phyloP scores from a whole-genome alignment of 2,329 filamentous ascomycete genomes.

The Cytospora schulzeri region DNA sequence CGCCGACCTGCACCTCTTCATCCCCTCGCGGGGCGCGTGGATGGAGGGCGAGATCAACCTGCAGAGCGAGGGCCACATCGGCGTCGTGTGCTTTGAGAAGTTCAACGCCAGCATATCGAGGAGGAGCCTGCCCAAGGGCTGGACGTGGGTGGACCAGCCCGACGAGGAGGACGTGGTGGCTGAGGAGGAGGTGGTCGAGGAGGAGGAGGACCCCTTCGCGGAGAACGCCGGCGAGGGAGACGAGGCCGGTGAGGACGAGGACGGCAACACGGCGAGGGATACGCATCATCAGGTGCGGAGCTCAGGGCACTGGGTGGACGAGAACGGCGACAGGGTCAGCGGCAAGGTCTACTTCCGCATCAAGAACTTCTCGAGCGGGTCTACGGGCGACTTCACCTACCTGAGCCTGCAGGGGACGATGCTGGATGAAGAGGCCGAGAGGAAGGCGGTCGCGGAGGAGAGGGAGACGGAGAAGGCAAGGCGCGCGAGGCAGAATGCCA shows the following conservation, averaged over 20 bases:
- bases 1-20: conserved; percentile 81
- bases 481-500: conserved; percentile 40
- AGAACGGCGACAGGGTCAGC: conserved; percentile 66
- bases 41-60: conserved; percentile 83
- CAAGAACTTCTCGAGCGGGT: conserved; percentile 79
- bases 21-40: conserved; percentile 70
- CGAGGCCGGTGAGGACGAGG: conserved; percentile 34
- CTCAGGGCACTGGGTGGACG: conserved; percentile 77
- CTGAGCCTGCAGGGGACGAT: conserved; percentile 88
- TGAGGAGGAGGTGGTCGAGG: conserved; percentile 28
- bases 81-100: conserved; percentile 84
- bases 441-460: conserved; percentile 58
- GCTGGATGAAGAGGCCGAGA: conserved; percentile 69
- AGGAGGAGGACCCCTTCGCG: conserved; percentile 33
- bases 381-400: conserved; percentile 75
- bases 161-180: conserved; percentile 39
- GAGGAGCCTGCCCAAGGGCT: conserved; percentile 71
- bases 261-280: conserved; percentile 54
- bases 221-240: conserved; percentile 36
- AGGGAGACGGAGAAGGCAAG: conserved; percentile 42
- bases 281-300: conserved; percentile 53
- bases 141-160: conserved; percentile 75
- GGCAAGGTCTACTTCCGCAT: conserved; percentile 77
- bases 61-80: conserved; percentile 86
- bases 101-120: conserved; percentile 89